Conservation (phyloP, 176 grass and related monocot species). For the Echinochloa phyllopogon region DNA sequence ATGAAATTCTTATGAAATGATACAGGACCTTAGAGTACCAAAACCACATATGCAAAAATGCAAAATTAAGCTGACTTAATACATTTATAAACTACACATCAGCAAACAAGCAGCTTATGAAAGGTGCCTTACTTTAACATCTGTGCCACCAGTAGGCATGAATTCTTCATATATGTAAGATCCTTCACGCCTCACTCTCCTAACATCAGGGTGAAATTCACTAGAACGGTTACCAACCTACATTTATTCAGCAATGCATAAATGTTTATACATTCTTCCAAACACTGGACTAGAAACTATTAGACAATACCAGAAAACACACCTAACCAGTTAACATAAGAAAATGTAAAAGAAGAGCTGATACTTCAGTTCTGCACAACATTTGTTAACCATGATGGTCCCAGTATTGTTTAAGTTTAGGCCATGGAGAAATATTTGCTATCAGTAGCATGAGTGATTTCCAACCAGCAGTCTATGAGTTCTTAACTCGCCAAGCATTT, state of each 20-base stretch:
- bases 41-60: conserved; percentile 31
- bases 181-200: conserved; percentile 91
- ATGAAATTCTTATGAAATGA: too few relatives aligned
- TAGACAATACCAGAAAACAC: conserved; percentile 25
- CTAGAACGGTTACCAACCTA: conserved; percentile 98
- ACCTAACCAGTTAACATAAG: conserved; percentile 4
- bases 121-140: conserved; percentile 85
- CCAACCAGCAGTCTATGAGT: neutral
- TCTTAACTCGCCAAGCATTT: conserved; percentile 1
- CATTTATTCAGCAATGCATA: conserved; percentile 42
- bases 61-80: neutral
- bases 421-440: conserved; percentile 1
- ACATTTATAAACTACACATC: neutral
- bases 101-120: conserved; percentile 20
- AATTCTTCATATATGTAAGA: conserved; percentile 99
- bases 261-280: conserved; percentile 32
- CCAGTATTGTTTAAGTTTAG: conserved; percentile 11
- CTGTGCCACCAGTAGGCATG: conserved; percentile 98
- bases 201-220: conserved; percentile 97
- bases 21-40: neutral
- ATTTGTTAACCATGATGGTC: neutral
- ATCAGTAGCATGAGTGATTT: conserved; percentile 1
- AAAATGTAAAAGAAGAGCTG: conserved; percentile 11
- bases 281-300: conserved; percentile 11
- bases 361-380: conserved; percentile 3